phyloP scores from a whole-genome alignment of 106 monocot species.

The Dendrobium chrysotoxum region DNA sequence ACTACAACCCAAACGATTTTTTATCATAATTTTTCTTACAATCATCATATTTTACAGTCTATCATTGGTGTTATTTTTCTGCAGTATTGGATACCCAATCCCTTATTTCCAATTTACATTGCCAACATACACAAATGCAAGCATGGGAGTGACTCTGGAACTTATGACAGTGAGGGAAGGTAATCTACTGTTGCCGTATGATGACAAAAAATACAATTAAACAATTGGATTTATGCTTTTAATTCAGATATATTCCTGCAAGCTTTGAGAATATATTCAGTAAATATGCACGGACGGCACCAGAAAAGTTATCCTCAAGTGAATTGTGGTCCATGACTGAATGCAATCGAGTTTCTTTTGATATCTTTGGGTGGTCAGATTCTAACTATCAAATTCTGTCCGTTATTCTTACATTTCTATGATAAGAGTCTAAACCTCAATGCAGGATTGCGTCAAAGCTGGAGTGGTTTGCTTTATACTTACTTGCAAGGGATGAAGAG shows the following conservation, averaged over 20 bases:
- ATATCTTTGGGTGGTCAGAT: slow-evolving; percentile 65
- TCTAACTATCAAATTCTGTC: background rate
- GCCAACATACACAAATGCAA: slow-evolving; percentile 70
- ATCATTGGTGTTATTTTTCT: background rate
- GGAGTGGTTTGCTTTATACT: slow-evolving; percentile 64
- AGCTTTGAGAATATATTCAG: slow-evolving; percentile 80
- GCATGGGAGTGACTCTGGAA: slow-evolving; percentile 76
- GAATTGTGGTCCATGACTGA: slow-evolving; percentile 83
- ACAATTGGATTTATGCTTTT: background rate
- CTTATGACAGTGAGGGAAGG: slow-evolving; percentile 84
- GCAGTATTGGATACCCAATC: slow-evolving; percentile 63
- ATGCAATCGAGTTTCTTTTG: slow-evolving; percentile 36
- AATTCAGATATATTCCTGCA: slow-evolving; percentile 50
- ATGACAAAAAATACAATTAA: background rate
- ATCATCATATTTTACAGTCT: background rate
- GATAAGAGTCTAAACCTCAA: background rate
- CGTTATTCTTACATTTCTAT: background rate
- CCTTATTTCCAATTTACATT: slow-evolving; percentile 57
- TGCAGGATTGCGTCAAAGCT: slow-evolving; percentile 56
- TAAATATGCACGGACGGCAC: slow-evolving; percentile 47
- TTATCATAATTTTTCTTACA: background rate
- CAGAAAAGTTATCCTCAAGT: slow-evolving; percentile 43
- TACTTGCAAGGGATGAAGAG: slow-evolving; percentile 71
- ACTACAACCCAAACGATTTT: background rate
- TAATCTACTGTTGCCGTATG: slow-evolving; percentile 2